Conservation (phyloP, 1,139 yeast species). For the Oligophagozyma castellii region DNA sequence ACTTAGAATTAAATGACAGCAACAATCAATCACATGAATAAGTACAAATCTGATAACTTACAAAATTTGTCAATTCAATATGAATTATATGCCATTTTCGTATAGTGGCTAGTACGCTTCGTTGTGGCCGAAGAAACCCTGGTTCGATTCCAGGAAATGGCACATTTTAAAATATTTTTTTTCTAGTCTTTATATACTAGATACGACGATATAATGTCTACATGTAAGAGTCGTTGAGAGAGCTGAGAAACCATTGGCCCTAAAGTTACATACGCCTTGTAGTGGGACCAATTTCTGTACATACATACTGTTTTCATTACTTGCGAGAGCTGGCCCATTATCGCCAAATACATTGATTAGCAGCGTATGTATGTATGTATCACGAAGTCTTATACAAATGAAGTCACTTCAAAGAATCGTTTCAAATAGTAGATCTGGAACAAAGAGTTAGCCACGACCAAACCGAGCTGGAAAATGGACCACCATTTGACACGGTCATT, state of each 20-base stretch:
- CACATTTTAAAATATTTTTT: too few species aligned
- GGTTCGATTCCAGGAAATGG: conserved; percentile 6
- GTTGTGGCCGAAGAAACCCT: conserved; percentile 6
- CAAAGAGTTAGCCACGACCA: conserved; percentile 73
- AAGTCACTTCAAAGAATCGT: conserved; percentile 89
- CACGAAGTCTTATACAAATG: conserved; percentile 73
- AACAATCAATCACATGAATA: too few species aligned
- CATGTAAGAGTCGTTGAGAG: neutral
- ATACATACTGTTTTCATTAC: neutral
- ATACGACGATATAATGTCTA: neutral
- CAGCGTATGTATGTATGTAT: too few species aligned
- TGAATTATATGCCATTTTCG: conserved; percentile 4
- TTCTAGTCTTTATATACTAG: conserved; percentile 9
- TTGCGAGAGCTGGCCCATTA: neutral
- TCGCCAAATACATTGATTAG: neutral
- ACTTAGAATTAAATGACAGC: too few species aligned
- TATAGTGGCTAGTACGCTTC: conserved; percentile 6
- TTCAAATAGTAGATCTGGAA: conserved; percentile 91
- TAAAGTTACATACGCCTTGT: neutral
- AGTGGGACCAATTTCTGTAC: neutral
- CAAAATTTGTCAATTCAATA: conserved; percentile 1
- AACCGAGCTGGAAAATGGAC: conserved; percentile 82
- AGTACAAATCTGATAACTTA: neutral
- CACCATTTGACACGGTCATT: conserved; percentile 97
- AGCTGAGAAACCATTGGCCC: neutral